A percentile compares a stretch with the other conserved stretches of the same genome.
phyloP scores from a whole-genome alignment of 257 asterid genomes.

The Coffea eugenioides region DNA sequence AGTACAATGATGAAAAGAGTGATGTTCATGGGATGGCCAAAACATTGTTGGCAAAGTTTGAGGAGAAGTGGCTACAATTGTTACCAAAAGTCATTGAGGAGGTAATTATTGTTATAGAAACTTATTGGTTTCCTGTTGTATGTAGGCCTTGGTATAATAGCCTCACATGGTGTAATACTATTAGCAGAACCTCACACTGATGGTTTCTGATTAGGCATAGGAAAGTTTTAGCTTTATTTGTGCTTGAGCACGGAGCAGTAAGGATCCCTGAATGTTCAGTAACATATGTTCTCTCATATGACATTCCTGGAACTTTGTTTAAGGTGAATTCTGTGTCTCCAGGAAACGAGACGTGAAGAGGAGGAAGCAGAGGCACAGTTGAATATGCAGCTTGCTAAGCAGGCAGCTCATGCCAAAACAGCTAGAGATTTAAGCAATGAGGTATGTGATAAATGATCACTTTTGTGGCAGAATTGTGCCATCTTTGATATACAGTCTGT shows the following conservation, averaged over 20 bases:
- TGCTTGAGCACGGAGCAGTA: not conserved
- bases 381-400: conserved; percentile 57
- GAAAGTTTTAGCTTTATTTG: not conserved
- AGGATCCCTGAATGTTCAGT: not conserved
- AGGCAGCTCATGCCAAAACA: conserved; percentile 66
- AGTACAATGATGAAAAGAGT: conserved; percentile 87
- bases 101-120: conserved; percentile 40
- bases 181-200: not conserved
- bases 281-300: not conserved
- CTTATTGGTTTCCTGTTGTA: not conserved
- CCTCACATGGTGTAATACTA: not conserved
- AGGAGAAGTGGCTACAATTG: conserved; percentile 88
- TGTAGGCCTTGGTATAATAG: not conserved
- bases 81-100: conserved; percentile 90
- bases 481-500: not conserved
- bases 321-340: conserved; percentile 19
- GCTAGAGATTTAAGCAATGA: conserved; percentile 73
- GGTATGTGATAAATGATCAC: conserved; percentile 34
- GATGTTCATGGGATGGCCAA: conserved; percentile 83
- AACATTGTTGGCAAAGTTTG: conserved; percentile 61
- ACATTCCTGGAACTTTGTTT: not conserved
- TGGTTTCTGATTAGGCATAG: not conserved
- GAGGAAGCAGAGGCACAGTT: conserved; percentile 78
- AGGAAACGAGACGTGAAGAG: conserved; percentile 74
- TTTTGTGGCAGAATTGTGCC: not conserved